A percentile compares a stretch with the other conserved stretches of the same genome.
Evolutionary conservation across 2,329 filamentous ascomycete genomes (phyloP).

Genomic region (Aspergillus felis): DNA sequence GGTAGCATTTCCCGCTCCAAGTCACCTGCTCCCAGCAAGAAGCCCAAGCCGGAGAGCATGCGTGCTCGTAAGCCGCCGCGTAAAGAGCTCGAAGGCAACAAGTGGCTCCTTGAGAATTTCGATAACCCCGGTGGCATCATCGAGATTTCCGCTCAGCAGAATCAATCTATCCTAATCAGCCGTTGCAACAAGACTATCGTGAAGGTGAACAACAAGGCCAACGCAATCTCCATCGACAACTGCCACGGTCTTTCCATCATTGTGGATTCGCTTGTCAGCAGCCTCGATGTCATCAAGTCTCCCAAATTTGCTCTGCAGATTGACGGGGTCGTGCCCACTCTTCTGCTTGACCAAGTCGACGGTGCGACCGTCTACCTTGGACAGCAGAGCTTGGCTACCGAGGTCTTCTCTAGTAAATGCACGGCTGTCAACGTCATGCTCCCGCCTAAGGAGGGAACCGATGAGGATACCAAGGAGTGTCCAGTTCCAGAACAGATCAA

Average conservation of each 20-base stretch:
- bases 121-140: slow-evolving; percentile 72
- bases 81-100: slow-evolving; percentile 80
- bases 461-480: slow-evolving; percentile 81
- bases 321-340: slow-evolving; percentile 76
- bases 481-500: slow-evolving; percentile 88
- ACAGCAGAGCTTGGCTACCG: slow-evolving; percentile 70
- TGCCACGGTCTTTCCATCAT: slow-evolving; percentile 78
- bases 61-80: slow-evolving; percentile 75
- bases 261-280: slow-evolving; percentile 83
- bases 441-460: slow-evolving; percentile 59
- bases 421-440: slow-evolving; percentile 84
- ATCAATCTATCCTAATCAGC: slow-evolving; percentile 87
- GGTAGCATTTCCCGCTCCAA: slow-evolving; percentile 62
- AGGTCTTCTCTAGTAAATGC: slow-evolving; percentile 87
- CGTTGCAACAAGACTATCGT: slow-evolving; percentile 88
- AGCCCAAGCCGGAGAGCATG: slow-evolving; percentile 82
- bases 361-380: slow-evolving; percentile 82
- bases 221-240: slow-evolving; percentile 95
- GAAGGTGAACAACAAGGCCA: slow-evolving; percentile 87
- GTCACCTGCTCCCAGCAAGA: slow-evolving; percentile 83
- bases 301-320: slow-evolving; percentile 94
- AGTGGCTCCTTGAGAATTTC: slow-evolving; percentile 95
- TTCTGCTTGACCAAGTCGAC: slow-evolving; percentile 91
- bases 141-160: slow-evolving; percentile 74
- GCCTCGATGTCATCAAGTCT: slow-evolving; percentile 92